A percentile compares a stretch with the other conserved stretches of the same genome.
Evolutionary conservation across 805 yeast species (phyloP).

Genomic region (Spathaspora gorwiae): DNA sequence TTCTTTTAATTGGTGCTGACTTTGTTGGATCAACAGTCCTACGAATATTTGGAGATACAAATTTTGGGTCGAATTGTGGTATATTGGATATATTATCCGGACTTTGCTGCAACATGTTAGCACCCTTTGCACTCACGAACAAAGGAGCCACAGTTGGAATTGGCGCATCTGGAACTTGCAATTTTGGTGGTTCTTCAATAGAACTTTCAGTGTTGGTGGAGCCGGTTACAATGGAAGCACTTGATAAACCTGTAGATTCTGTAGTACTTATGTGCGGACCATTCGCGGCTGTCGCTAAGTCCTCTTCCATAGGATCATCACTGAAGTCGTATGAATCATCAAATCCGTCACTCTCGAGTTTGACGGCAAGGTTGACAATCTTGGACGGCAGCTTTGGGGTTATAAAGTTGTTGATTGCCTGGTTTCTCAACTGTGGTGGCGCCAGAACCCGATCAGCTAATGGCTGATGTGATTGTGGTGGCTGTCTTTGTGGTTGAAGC

Average conservation of each 20-base stretch:
- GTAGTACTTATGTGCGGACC: not conserved
- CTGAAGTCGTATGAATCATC: constrained; percentile 40
- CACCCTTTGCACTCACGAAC: constrained; percentile 65
- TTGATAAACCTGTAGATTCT: not conserved
- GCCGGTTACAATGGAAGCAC: not conserved
- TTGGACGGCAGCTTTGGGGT: constrained; percentile 8
- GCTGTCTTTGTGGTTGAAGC: not conserved
- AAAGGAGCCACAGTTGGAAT: constrained; percentile 10
- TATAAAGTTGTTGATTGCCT: not conserved
- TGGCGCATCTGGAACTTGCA: not conserved
- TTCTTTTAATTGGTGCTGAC: constrained; percentile 58
- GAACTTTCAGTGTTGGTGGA: not conserved
- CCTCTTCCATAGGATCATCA: constrained; percentile 31
- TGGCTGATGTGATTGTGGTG: not conserved
- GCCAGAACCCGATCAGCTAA: not conserved
- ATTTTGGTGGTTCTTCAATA: not conserved
- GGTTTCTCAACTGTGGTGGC: not conserved
- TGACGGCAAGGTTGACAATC: not conserved
- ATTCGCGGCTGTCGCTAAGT: constrained; percentile 1
- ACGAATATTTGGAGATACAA: constrained; percentile 47
- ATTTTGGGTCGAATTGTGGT: constrained; percentile 50
- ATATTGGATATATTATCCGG: constrained; percentile 42
- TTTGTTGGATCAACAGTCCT: constrained; percentile 62
- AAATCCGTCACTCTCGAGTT: constrained; percentile 14
- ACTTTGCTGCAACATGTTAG: constrained; percentile 47